phyloP scores from a whole-genome alignment of 306 rosid species.

The Prunus dulcis region DNA sequence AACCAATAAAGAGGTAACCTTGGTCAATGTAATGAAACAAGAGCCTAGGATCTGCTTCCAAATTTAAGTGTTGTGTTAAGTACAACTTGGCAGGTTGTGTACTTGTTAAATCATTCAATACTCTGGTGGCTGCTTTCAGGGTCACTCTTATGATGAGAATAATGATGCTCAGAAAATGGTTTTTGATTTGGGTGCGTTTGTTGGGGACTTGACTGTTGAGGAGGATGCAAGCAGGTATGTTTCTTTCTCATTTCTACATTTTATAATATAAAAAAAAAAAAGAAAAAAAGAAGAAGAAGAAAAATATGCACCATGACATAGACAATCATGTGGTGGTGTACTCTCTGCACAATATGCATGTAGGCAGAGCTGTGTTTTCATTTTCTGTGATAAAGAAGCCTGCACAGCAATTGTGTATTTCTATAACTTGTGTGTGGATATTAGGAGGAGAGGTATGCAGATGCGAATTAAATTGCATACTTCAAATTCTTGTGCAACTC shows the following conservation, averaged over 20 bases:
- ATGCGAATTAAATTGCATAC: neutral
- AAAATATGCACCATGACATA: neutral
- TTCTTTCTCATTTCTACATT: neutral
- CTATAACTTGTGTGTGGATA: neutral
- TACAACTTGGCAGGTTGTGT: neutral
- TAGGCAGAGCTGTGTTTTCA: neutral
- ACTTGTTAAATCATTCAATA: neutral
- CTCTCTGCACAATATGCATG: neutral
- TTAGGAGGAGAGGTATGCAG: neutral
- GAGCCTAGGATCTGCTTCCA: neutral
- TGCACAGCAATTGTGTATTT: neutral
- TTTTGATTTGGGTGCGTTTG: conserved; percentile 79
- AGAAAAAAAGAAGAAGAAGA: no score
- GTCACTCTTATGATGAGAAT: conserved; percentile 34
- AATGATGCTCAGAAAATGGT: conserved; percentile 37
- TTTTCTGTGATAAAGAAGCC: neutral
- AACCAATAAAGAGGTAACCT: conserved; percentile 26
- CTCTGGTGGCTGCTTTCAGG: conserved; percentile 28
- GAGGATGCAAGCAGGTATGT: conserved; percentile 70
- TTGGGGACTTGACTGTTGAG: conserved; percentile 73
- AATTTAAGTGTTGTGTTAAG: neutral
- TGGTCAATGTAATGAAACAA: neutral
- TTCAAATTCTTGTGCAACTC: neutral
- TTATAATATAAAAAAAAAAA: no score
- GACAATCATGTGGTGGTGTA: neutral